These are phyloP conservation scores for Phellinidium pouzarii DNA, from an alignment of 1,284 basidiomycete genomes.

Conservation along the genomic window DNA sequence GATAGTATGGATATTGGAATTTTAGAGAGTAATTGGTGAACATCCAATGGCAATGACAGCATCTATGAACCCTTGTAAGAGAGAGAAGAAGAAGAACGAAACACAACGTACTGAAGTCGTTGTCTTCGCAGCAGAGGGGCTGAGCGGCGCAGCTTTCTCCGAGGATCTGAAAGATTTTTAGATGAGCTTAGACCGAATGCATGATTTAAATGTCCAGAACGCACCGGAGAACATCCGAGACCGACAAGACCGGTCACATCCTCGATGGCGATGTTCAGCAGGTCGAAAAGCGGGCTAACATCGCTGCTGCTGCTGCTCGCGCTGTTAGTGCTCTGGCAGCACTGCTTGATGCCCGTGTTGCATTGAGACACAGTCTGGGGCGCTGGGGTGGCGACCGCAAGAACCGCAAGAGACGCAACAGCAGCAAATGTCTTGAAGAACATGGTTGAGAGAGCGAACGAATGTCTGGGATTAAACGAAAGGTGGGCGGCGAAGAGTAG, in stretches of 20 bases:
- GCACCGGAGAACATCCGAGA: conserved; percentile 12
- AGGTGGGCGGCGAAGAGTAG: neutral
- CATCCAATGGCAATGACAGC: conserved; percentile 28
- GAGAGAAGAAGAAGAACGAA: neutral
- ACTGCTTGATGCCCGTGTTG: conserved; percentile 15
- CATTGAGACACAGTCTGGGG: conserved; percentile 5
- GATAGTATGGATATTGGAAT: too few species aligned
- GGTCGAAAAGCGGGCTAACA: neutral
- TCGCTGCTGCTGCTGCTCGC: neutral
- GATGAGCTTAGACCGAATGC: too few species aligned
- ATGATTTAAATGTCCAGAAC: neutral
- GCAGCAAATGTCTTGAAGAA: conserved; percentile 15
- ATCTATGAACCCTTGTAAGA: conserved; percentile 18
- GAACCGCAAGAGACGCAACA: conserved; percentile 18
- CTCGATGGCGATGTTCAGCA: conserved; percentile 7
- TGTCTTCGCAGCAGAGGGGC: conserved; percentile 27
- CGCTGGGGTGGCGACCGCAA: conserved; percentile 18
- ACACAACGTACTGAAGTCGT: conserved; percentile 14
- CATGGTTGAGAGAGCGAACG: conserved; percentile 4
- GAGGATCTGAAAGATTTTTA: neutral
- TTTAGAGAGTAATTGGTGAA: conserved; percentile 23
- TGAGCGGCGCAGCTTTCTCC: conserved; percentile 21
- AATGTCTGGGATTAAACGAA: neutral
- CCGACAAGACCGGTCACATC: conserved; percentile 7
- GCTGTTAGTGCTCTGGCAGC: conserved; percentile 16